Percentiles rank a stretch among this genome's conserved stretches.
phyloP scores from a whole-genome alignment of 345 rosid species.

The Eucalyptus paniculata region DNA sequence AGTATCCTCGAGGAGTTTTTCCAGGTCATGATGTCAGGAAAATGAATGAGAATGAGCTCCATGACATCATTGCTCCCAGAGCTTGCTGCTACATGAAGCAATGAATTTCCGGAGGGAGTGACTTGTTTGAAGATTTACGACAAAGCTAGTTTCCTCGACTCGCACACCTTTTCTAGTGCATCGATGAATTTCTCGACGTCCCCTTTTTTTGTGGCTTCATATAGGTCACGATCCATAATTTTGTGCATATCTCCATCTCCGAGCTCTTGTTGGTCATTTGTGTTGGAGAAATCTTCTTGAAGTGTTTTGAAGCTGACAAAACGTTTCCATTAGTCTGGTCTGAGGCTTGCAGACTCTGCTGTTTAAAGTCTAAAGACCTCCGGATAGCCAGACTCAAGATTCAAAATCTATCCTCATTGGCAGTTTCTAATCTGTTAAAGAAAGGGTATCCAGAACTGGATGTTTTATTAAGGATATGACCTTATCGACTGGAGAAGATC shows the following conservation, averaged over 20 bases:
- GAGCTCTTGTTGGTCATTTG: rapidly evolving
- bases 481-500: too few relatives aligned
- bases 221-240: not conserved
- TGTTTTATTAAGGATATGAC: too few relatives aligned
- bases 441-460: too few relatives aligned
- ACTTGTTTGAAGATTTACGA: rapidly evolving
- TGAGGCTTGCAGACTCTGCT: too few relatives aligned
- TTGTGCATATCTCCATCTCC: not conserved
- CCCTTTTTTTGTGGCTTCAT: rapidly evolving
- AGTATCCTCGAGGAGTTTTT: not conserved
- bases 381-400: too few relatives aligned
- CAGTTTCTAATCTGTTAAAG: too few relatives aligned
- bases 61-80: rapidly evolving
- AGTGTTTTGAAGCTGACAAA: too few relatives aligned
- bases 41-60: not conserved
- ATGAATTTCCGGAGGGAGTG: not conserved
- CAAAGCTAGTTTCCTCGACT: not conserved
- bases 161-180: rapidly evolving
- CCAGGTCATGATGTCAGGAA: rapidly evolving
- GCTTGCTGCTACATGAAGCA: not conserved
- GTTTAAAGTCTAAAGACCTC: too few relatives aligned
- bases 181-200: rapidly evolving
- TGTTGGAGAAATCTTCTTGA: too few relatives aligned
- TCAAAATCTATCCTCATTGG: too few relatives aligned
- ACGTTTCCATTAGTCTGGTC: too few relatives aligned